phyloP scores from a whole-genome alignment of 305 asterid species.

The Fraxinus floribunda region DNA sequence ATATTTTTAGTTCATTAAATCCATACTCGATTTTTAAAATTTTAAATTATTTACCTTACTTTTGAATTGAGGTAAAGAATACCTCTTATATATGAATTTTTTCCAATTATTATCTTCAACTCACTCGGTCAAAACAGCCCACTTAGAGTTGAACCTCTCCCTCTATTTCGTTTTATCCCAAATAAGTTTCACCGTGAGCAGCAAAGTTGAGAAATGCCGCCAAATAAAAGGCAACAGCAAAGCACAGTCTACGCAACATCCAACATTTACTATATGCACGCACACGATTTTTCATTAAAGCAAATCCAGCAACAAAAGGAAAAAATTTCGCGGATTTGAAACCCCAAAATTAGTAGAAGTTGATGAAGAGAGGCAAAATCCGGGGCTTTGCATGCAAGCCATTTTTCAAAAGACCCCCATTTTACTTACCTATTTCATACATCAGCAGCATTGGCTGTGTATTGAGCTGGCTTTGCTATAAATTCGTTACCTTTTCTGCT shows the following conservation, averaged over 20 bases:
- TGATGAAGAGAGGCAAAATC: slow-evolving; percentile 33
- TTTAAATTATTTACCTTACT: no score
- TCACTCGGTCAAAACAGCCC: no score
- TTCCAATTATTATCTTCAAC: no score
- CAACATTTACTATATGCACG: not conserved
- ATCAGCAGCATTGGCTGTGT: no score
- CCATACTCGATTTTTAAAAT: no score
- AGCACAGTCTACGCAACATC: not conserved
- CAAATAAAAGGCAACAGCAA: not conserved
- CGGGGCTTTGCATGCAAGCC: slow-evolving; percentile 41
- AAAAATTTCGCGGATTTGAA: slow-evolving; percentile 32
- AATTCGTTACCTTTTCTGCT: no score
- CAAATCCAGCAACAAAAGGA: slow-evolving; percentile 3
- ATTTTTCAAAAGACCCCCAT: slow-evolving; percentile 28
- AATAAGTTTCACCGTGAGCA: not conserved
- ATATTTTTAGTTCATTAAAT: no score
- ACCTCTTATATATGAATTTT: no score
- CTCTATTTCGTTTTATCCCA: not conserved
- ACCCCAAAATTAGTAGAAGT: slow-evolving; percentile 27
- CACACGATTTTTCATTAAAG: not conserved
- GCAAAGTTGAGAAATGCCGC: not conserved
- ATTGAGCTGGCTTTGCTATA: no score
- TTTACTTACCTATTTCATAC: slow-evolving; percentile 14
- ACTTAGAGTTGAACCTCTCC: not conserved
- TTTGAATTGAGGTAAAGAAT: no score